Evolutionary conservation across 2,329 filamentous ascomycete species (phyloP).

Genomic region (Sarocladiaceae sp.): DNA sequence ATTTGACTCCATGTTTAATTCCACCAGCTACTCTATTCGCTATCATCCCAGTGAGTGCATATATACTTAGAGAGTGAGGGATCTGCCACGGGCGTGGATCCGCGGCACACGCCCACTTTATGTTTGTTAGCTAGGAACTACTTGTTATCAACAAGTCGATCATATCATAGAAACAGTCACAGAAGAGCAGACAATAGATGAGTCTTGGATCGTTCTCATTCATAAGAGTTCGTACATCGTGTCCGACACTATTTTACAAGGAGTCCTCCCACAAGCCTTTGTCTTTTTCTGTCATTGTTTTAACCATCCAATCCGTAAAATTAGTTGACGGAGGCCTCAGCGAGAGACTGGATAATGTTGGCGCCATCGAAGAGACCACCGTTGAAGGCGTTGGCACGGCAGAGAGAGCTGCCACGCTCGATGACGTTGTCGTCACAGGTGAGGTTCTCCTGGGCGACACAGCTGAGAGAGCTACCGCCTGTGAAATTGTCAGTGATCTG

Average conservation of each 20-base stretch:
- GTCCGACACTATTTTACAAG: neutral
- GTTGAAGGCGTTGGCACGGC: constrained; percentile 19
- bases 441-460: constrained; percentile 22
- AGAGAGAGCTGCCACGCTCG: constrained; percentile 24
- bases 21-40: too few species aligned
- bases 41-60: too few species aligned
- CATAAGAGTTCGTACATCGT: neutral
- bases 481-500: neutral
- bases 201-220: neutral
- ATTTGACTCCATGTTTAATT: too few species aligned
- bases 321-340: constrained; percentile 22
- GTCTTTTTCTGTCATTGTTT: neutral
- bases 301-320: neutral
- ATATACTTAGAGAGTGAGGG: too few species aligned
- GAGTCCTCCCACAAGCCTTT: neutral
- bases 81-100: too few species aligned
- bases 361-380: constrained; percentile 24
- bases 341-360: constrained; percentile 18
- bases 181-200: too few species aligned
- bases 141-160: too few species aligned
- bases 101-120: too few species aligned
- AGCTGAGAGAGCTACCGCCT: constrained; percentile 22
- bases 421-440: constrained; percentile 21
- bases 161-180: too few species aligned
- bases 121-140: too few species aligned